Base-by-base conservation (phyloP, 768 basidiomycete genomes). In the Russula vinacea region DNA sequence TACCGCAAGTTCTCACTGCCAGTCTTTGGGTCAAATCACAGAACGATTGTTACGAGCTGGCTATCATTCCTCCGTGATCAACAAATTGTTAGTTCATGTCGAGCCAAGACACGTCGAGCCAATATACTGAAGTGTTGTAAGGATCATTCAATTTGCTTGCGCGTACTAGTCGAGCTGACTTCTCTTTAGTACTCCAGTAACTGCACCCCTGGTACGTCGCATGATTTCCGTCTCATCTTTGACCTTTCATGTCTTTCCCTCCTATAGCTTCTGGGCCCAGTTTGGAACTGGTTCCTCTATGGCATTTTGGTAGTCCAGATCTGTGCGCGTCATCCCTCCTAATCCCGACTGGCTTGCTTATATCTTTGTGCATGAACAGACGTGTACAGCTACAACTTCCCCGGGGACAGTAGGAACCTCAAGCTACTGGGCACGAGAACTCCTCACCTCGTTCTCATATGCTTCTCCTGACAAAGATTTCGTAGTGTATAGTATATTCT, bases 221-320 rank as follows among this genome's bases (percentile, higher is more conserved):
- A 33, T 47, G 22, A 10, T n/a, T 14, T 29, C 11, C 16, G 37
- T 50, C 19, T 44, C 3, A 49, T 32, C 5, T 22, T 52, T 8
- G 6, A 16, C 19, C 24, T 14, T 42, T 49, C 33, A 51, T 33
- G 14, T 17, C 4, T 35, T 45, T 40, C 26, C 9, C 9, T 19
- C 14, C 29, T 16, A 5, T 56, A 60, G 64, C 39, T 65, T 35
- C 22, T 65, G 1, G 64, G 49, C 4, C 24, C 3, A 3, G 3
- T 74, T 39, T 67, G 73, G 56, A 72, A 73, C 60, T 74, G 68
- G 60, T 62, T 65, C 13, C 51, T 75, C 4, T 75, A 67, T 53
- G 74, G 74, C 16, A 66, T 67, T 22, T 65, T 75, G 24, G 44
- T 61, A 7, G 67, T 73, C n/a, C 74, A 75, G 70, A 56, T 71